Conservation (phyloP, 2,329 filamentous ascomycete species). For the Pezicula radicicola region DNA sequence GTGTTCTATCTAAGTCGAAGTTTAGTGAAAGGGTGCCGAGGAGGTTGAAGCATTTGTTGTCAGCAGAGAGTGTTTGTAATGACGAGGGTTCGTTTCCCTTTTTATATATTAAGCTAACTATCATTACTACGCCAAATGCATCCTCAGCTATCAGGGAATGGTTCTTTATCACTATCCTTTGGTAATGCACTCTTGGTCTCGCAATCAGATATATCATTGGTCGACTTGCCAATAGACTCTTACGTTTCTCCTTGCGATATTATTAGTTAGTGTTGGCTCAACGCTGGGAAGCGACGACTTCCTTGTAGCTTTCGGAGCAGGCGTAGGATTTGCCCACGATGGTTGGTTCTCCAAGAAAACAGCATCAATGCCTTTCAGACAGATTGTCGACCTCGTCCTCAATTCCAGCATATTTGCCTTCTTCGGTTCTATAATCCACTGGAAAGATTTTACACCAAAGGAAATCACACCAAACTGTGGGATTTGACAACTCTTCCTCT, state of each 20-base stretch:
- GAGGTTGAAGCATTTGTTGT: conserved; percentile 46
- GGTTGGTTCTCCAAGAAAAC: conserved; percentile 49
- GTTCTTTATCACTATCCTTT: conserved; percentile 50
- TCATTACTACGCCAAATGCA: conserved; percentile 35
- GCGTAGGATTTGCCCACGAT: conserved; percentile 50
- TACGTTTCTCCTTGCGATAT: conserved; percentile 49
- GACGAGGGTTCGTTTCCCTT: conserved; percentile 55
- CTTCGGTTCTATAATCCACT: conserved; percentile 52
- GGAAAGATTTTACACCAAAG: conserved; percentile 37
- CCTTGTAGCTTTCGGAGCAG: conserved; percentile 52
- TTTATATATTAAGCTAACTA: conserved; percentile 47
- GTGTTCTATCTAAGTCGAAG: conserved; percentile 48
- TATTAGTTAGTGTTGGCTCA: conserved; percentile 47
- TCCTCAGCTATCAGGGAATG: conserved; percentile 44
- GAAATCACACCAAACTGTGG: conserved; percentile 37
- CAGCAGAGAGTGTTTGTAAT: conserved; percentile 53
- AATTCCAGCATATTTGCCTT: conserved; percentile 55
- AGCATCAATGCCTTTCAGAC: conserved; percentile 40
- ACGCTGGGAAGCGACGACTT: conserved; percentile 53
- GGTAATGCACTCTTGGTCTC: conserved; percentile 49
- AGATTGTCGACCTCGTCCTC: conserved; percentile 50
- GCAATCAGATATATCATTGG: conserved; percentile 45
- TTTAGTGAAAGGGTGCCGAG: conserved; percentile 50
- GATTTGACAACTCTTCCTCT: conserved; percentile 37
- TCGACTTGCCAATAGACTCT: conserved; percentile 40